Percentiles rank a stretch among this genome's conserved stretches.
These are phyloP conservation scores for Sphaerulina populicola DNA, from an alignment of 2,329 filamentous ascomycete genomes.

Conservation along the genomic window DNA sequence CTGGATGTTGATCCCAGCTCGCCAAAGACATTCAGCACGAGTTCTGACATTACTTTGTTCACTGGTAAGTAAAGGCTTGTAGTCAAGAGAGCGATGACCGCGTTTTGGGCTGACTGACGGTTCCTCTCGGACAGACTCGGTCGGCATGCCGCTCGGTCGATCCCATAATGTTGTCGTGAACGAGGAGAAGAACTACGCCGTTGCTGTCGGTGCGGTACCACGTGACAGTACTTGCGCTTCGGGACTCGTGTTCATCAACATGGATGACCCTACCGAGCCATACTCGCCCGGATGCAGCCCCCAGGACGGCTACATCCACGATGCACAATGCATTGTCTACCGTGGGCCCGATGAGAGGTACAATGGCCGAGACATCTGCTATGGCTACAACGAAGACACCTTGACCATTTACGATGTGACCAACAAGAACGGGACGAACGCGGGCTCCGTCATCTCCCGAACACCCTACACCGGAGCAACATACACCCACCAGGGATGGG, in stretches of 20 bases:
- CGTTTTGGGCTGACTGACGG: not conserved
- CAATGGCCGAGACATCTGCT: constrained; percentile 44
- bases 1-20: constrained; percentile 40
- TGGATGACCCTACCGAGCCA: constrained; percentile 46
- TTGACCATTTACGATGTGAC: constrained; percentile 42
- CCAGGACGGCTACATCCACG: constrained; percentile 49
- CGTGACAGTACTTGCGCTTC: constrained; percentile 39
- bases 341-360: constrained; percentile 42
- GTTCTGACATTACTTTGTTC: constrained; percentile 15
- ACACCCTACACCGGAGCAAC: constrained; percentile 44
- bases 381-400: constrained; percentile 45
- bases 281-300: constrained; percentile 44
- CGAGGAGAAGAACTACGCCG: constrained; percentile 43
- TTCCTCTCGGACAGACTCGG: not conserved
- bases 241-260: constrained; percentile 48
- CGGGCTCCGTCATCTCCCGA: constrained; percentile 39
- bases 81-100: not conserved
- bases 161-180: constrained; percentile 49
- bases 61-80: no score
- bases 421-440: constrained; percentile 32
- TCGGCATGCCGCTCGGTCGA: constrained; percentile 13
- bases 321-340: constrained; percentile 48
- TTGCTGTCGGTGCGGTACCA: constrained; percentile 37
- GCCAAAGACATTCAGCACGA: constrained; percentile 39
- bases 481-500: constrained; percentile 50